Conservation (phyloP, 352 stramenopile species). For the Thalassiosira livingstoniorum region DNA sequence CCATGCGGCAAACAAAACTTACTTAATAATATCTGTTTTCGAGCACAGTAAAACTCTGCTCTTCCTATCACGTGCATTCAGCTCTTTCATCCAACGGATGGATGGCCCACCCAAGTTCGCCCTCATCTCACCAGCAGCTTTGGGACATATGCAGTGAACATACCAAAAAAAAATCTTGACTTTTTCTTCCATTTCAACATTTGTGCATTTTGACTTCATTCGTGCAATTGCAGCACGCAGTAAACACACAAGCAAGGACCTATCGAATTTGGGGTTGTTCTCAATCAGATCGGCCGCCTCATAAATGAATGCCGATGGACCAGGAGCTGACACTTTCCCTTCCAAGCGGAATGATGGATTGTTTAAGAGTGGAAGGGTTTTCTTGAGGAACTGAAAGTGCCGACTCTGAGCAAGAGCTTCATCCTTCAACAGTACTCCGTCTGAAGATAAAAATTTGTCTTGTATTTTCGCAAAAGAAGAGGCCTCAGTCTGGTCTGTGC, state of each 20-base stretch:
- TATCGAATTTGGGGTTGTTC: constrained; percentile 15
- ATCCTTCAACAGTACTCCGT: too few relatives aligned
- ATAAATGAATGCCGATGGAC: background rate
- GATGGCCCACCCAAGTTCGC: constrained; percentile 15
- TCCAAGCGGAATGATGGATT: too few relatives aligned
- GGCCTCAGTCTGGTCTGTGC: too few relatives aligned
- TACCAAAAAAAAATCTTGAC: constrained; percentile 28
- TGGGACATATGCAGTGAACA: background rate
- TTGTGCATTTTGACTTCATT: background rate
- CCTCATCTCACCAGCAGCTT: background rate
- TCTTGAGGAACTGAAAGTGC: too few relatives aligned
- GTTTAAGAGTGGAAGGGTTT: too few relatives aligned
- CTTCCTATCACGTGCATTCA: constrained; percentile 15
- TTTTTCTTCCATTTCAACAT: constrained; percentile 8
- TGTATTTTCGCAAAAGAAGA: too few relatives aligned
- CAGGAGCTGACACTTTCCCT: background rate
- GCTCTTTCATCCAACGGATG: background rate
- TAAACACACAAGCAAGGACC: background rate
- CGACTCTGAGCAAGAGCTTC: too few relatives aligned
- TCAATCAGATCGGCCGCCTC: constrained; percentile 4
- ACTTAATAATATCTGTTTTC: background rate
- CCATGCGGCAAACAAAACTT: background rate
- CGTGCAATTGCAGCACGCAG: constrained; percentile 10
- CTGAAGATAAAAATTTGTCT: too few relatives aligned
- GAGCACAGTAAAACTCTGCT: background rate